phyloP scores from a whole-genome alignment of 306 rosid genomes.

The Abrus pulchellus region DNA sequence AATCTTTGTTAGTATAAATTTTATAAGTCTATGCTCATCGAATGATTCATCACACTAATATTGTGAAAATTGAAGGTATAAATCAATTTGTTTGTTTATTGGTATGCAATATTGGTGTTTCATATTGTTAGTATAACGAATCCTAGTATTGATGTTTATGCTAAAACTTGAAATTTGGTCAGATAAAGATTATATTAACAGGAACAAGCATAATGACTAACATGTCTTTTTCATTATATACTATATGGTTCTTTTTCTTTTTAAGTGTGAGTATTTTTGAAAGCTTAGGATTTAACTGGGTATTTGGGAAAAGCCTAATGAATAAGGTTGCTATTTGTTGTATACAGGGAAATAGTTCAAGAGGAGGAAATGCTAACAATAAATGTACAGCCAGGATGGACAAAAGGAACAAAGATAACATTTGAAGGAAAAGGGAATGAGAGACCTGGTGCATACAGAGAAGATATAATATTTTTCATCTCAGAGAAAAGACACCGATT shows the following conservation, averaged over 20 bases:
- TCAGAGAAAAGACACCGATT: constrained; percentile 68
- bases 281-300: neutral
- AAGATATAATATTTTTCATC: constrained; percentile 64
- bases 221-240: neutral
- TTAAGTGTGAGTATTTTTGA: no score
- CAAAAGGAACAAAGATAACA: constrained; percentile 80
- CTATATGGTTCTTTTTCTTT: no score
- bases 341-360: constrained; percentile 58
- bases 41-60: neutral
- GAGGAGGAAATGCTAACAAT: constrained; percentile 74
- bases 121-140: neutral
- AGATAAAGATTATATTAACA: neutral
- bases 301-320: constrained; percentile 30
- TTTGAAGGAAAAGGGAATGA: constrained; percentile 83
- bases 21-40: neutral
- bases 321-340: constrained; percentile 12
- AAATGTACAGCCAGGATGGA: constrained; percentile 92
- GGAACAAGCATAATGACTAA: neutral
- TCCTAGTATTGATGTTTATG: neutral
- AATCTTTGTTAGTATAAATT: neutral
- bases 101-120: neutral
- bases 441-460: constrained; percentile 55
- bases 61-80: neutral
- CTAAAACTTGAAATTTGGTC: no score
- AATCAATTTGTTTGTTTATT: neutral